phyloP scores from a whole-genome alignment of 805 yeast genomes.

The Yarrowia sp. region DNA sequence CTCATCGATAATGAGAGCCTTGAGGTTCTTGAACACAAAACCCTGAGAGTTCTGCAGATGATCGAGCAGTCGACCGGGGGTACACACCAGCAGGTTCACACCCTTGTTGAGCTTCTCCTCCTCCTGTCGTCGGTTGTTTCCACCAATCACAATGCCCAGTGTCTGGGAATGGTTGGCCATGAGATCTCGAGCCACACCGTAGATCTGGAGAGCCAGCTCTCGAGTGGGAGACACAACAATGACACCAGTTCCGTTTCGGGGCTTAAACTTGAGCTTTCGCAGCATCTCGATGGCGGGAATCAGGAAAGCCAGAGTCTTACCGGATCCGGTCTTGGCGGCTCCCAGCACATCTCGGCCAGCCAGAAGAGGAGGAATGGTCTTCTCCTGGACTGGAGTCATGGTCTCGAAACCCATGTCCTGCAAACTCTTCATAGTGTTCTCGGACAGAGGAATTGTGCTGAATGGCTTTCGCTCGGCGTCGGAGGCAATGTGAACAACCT shows the following conservation, averaged over 20 bases:
- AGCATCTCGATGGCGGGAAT: slow-evolving; percentile 94
- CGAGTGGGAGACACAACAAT: slow-evolving; percentile 95
- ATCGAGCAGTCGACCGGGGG: slow-evolving; percentile 96
- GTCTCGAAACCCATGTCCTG: slow-evolving; percentile 82
- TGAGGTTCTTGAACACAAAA: slow-evolving; percentile 88
- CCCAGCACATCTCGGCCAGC: slow-evolving; percentile 98
- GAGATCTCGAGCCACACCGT: slow-evolving; percentile 94
- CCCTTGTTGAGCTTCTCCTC: slow-evolving; percentile 93
- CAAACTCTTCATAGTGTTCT: slow-evolving; percentile 77
- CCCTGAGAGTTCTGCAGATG: slow-evolving; percentile 95
- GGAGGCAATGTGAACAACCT: slow-evolving; percentile 29
- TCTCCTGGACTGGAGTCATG: slow-evolving; percentile 93
- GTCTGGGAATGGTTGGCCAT: slow-evolving; percentile 91
- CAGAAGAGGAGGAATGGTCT: slow-evolving; percentile 92
- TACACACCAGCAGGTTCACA: slow-evolving; percentile 89
- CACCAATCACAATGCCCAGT: slow-evolving; percentile 95
- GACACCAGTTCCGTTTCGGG: slow-evolving; percentile 97
- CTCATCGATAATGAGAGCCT: slow-evolving; percentile 92
- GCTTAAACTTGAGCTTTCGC: slow-evolving; percentile 87
- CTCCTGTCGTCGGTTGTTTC: slow-evolving; percentile 96
- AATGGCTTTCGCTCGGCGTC: slow-evolving; percentile 39
- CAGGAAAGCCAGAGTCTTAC: slow-evolving; percentile 93
- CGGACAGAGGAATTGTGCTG: slow-evolving; percentile 63
- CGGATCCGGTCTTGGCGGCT: slow-evolving; percentile 99
- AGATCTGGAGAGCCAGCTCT: slow-evolving; percentile 94